These are phyloP conservation scores for Nidularia pulvinata DNA, from an alignment of 768 basidiomycete genomes.

Conservation along the genomic window DNA sequence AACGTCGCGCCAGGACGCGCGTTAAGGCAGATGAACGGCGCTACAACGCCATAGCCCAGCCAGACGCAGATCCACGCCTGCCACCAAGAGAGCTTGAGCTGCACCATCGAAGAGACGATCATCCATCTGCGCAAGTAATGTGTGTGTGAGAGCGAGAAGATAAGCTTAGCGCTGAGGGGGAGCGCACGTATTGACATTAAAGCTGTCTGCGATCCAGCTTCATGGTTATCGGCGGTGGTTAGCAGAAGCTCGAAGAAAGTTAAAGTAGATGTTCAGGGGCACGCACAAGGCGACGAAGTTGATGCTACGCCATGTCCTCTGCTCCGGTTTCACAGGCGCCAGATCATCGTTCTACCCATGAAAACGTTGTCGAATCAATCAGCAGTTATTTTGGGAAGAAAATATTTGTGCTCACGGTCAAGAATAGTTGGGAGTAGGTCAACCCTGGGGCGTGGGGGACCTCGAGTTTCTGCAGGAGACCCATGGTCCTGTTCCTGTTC, in stretches of 20 bases:
- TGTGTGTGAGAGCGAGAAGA: constrained; percentile 2
- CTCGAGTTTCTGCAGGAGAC: constrained; percentile 41
- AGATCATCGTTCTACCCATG: constrained; percentile 65
- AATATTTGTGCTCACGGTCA: constrained; percentile 40
- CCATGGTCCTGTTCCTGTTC: constrained; percentile 13
- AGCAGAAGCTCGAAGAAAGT: too few species aligned
- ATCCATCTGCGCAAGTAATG: constrained; percentile 51
- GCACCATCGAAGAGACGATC: constrained; percentile 77
- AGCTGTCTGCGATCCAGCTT: constrained; percentile 82
- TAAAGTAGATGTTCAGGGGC: background rate
- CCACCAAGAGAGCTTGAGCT: constrained; percentile 79
- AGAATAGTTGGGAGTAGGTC: constrained; percentile 54
- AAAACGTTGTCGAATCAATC: background rate
- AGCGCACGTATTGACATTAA: constrained; percentile 75
- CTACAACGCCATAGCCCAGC: constrained; percentile 58
- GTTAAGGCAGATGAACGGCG: constrained; percentile 76
- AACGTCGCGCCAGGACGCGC: constrained; percentile 78
- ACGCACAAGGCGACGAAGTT: constrained; percentile 70
- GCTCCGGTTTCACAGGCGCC: constrained; percentile 60
- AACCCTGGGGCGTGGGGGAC: constrained; percentile 52
- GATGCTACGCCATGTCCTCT: constrained; percentile 64
- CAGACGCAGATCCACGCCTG: constrained; percentile 84
- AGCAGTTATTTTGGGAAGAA: background rate
- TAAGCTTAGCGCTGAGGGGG: background rate
- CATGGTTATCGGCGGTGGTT: background rate